phyloP scores from a whole-genome alignment of 2,329 filamentous ascomycete genomes.

The Fusarium sp. region DNA sequence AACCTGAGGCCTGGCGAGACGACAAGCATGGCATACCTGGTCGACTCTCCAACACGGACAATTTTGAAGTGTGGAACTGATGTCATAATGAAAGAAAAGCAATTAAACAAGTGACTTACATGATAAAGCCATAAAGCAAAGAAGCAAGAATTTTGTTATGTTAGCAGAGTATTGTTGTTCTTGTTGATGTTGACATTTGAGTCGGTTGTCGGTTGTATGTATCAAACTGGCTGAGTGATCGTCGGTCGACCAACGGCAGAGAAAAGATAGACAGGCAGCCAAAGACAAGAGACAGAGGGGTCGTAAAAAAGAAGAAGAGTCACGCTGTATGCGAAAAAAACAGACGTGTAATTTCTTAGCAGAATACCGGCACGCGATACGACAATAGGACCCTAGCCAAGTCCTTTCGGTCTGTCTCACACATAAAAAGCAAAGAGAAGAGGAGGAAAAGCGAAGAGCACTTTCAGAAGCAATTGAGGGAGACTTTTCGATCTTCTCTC shows the following conservation, averaged over 20 bases:
- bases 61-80: constrained; percentile 22
- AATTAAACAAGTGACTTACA: constrained; percentile 29
- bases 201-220: constrained; percentile 1
- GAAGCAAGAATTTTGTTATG: not conserved
- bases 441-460: constrained; percentile 1
- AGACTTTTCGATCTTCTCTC: constrained; percentile 4
- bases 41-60: constrained; percentile 20
- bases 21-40: constrained; percentile 24
- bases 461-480: constrained; percentile 26
- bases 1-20: constrained; percentile 32
- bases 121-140: constrained; percentile 37
- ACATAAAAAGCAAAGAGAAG: constrained; percentile 22
- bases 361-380: constrained; percentile 14
- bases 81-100: constrained; percentile 28
- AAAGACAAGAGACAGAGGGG: constrained; percentile 18
- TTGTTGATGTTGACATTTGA: constrained; percentile 12
- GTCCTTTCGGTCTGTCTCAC: constrained; percentile 25
- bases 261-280: not conserved
- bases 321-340: constrained; percentile 5
- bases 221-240: constrained; percentile 13
- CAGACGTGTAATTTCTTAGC: constrained; percentile 21
- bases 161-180: constrained; percentile 7
- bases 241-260: constrained; percentile 15
- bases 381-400: constrained; percentile 19
- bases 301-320: constrained; percentile 5